Percentiles rank a stretch among this genome's conserved stretches.
Conservation (phyloP, 306 rosid genomes). For the Hylodesmum podocarpum region DNA sequence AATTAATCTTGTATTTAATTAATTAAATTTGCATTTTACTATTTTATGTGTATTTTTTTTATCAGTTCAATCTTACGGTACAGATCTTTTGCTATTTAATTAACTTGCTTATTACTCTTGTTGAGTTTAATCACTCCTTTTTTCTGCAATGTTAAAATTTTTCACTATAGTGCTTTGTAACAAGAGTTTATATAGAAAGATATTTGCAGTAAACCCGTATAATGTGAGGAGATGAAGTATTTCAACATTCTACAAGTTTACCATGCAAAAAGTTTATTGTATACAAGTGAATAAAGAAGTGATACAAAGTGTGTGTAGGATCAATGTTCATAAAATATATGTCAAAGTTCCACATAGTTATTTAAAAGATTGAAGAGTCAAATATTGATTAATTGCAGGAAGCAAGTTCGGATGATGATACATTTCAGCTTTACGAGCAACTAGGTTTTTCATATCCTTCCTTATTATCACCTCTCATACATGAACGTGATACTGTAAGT, state of each 20-base stretch:
- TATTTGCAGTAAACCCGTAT: not conserved
- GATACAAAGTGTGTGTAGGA: not conserved
- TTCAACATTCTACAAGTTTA: not conserved
- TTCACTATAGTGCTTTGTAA: not conserved
- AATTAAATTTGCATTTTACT: not conserved
- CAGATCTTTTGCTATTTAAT: not conserved
- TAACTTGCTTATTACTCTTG: not conserved
- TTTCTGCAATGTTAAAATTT: not conserved
- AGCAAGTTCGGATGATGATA: slow-evolving; percentile 45
- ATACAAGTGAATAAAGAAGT: not conserved
- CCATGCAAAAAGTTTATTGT: not conserved
- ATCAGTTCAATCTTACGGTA: not conserved
- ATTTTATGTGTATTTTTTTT: not conserved
- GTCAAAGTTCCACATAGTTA: not conserved
- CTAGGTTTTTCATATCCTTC: slow-evolving; percentile 78
- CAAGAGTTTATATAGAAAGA: not conserved
- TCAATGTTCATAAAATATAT: slow-evolving; percentile 3
- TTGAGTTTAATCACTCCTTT: not conserved
- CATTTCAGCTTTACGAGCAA: slow-evolving; percentile 79
- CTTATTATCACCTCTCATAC: slow-evolving; percentile 80
- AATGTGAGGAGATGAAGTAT: not conserved
- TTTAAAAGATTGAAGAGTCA: not conserved
- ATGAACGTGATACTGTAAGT: slow-evolving; percentile 86
- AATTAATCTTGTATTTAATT: not conserved
- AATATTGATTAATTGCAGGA: slow-evolving; percentile 49